Percentiles rank a stretch among this genome's conserved stretches.
These are phyloP conservation scores for Xerocomus minutiporus DNA, from an alignment of 1,284 basidiomycete genomes.

Conservation along the genomic window DNA sequence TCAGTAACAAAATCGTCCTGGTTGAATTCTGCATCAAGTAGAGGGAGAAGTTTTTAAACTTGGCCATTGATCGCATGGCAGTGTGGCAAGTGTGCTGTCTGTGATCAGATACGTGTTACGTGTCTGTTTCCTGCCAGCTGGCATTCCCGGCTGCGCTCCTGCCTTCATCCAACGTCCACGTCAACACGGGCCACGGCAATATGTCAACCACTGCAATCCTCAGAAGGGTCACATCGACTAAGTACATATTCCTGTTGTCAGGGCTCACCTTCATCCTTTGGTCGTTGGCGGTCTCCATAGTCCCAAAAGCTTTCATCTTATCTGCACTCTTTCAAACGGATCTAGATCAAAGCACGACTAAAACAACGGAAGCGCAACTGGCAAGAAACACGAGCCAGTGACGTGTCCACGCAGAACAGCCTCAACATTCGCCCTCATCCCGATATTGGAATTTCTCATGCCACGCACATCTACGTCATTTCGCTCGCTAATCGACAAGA, in stretches of 20 bases:
- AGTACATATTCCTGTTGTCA: slow-evolving; percentile 25
- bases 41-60: too few relatives aligned
- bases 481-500: slow-evolving; percentile 34
- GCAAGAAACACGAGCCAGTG: slow-evolving; percentile 11
- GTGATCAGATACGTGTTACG: too few relatives aligned
- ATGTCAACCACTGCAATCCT: slow-evolving; percentile 31
- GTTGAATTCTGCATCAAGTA: too few relatives aligned
- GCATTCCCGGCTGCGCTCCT: too few relatives aligned
- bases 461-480: slow-evolving; percentile 49
- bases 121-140: too few relatives aligned
- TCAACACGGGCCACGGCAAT: not conserved
- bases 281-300: slow-evolving; percentile 14
- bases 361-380: not conserved
- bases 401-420: slow-evolving; percentile 33
- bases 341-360: not conserved
- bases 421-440: slow-evolving; percentile 11
- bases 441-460: slow-evolving; percentile 15
- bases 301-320: slow-evolving; percentile 13
- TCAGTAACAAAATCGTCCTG: too few relatives aligned
- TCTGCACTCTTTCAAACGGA: slow-evolving; percentile 14
- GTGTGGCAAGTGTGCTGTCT: too few relatives aligned
- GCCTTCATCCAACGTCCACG: too few relatives aligned
- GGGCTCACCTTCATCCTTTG: slow-evolving; percentile 25
- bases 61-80: too few relatives aligned
- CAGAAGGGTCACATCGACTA: slow-evolving; percentile 14